Evolutionary conservation across 441 rosid species (phyloP).

Genomic region (Jatropha multifida): DNA sequence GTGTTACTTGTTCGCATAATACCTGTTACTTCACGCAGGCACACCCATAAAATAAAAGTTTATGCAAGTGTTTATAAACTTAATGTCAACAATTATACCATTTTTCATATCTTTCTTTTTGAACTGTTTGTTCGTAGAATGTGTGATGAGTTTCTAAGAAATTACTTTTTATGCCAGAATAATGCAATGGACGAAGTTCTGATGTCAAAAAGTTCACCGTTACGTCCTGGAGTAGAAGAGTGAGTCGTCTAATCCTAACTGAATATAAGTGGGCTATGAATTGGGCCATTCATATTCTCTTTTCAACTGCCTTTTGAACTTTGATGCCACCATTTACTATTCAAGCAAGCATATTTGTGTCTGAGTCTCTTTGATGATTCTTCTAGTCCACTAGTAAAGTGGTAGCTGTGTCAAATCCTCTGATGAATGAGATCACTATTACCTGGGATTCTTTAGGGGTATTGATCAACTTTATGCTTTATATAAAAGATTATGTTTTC

Average conservation of each 20-base stretch:
- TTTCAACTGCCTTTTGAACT: neutral
- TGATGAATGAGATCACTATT: neutral
- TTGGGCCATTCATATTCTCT: neutral
- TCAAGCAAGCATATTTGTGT: neutral
- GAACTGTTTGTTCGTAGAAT: constrained; percentile 7
- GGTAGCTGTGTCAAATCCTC: neutral
- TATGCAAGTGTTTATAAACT: neutral
- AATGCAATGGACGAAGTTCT: constrained; percentile 68
- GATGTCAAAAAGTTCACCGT: constrained; percentile 58
- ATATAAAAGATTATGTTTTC: neutral
- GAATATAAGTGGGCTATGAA: neutral
- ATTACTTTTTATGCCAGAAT: constrained; percentile 53
- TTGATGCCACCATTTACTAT: constrained; percentile 1
- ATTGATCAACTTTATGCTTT: neutral
- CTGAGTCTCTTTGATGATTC: neutral
- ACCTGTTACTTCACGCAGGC: neutral
- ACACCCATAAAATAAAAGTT: neutral
- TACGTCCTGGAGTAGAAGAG: constrained; percentile 88
- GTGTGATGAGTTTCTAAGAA: constrained; percentile 20
- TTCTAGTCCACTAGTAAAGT: neutral
- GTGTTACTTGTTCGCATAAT: neutral
- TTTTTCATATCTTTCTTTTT: neutral
- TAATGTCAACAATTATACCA: neutral
- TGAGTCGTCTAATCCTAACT: constrained; percentile 40
- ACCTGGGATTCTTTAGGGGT: neutral